Evolutionary conservation across 2,329 filamentous ascomycete species (phyloP), one percentile per base, ranked within the genome.

Genomic region (Fusarium coicis): DNA sequence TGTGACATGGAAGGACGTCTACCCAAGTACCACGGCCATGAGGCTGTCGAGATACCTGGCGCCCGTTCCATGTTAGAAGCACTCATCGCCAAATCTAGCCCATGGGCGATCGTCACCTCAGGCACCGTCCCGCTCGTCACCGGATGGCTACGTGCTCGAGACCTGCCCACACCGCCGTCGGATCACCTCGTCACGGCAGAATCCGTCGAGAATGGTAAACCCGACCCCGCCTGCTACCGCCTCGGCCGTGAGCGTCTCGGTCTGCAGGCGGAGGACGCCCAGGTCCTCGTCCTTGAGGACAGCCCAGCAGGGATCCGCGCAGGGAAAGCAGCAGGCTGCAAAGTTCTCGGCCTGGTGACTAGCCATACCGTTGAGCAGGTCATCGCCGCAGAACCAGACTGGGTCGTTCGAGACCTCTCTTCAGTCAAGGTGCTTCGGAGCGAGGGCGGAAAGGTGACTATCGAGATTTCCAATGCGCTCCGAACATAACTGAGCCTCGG

Each of bases 101-200:
- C 91, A 62, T 98, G 96, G 96, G 93, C 94, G 56, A 97, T 98
- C 76, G 95, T 95, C 65, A 93, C 91, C 0, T 94, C 92, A 2
- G 93, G 93, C 46, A 93, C 92, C 5, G 80, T 84, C 58, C 90
- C 85, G 70, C 88, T 96, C 16, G 89, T 95, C 11, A 85, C 85
- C 54, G 93, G 93, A 72, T 96, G 93, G 93, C 87, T 95, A 50
- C 83, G 87, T 42, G 89, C 90, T 37, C 86, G 95, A 66, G 83
- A 86, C 42, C 88, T 96, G 59, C 89, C 92, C 19, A 84, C 84
- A 43, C 93, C 76, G 59, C 47, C 54, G 37, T 53, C 93, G 2
- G 84, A 88, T 72, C 86, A 91, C 76, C 85, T 95, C 56, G 88
- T 96, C 69, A 91, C 92, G 11, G 93, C 93, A 57, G 93, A 95